Evolutionary conservation across 257 asterid genomes (phyloP), one percentile per base, ranked within the genome.

Genomic region (Penstemon eatonii): DNA sequence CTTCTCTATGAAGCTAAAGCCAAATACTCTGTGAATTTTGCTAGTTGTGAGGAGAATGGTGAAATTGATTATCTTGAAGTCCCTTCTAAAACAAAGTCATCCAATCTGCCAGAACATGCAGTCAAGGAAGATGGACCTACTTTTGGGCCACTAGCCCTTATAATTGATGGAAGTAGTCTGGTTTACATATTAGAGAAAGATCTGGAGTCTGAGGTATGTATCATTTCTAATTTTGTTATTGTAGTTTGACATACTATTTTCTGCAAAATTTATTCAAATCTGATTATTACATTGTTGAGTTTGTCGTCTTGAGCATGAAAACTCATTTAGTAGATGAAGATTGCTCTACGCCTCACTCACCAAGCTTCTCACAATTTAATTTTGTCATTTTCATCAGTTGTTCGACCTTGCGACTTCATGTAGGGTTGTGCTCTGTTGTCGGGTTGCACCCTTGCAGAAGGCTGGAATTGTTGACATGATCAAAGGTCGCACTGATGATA

Each of bases 381-480:
- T 38, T 79, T 81, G 10, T 68, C 62, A 40, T 70, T 69, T 63
- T 74, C 68, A 67, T 60, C 96, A 94, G 99, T 88, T 94, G 56
- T 94, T 86, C 80, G 86, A 89, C 81, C 92, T 94, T 69, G 97
- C 99, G 66, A 94, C 90, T 39, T 79, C 86, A 39, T 94, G 99
- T 77, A 79, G 46, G 76, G 99, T 83, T 70, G 99, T 94, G 79
- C 82, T 94, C 65, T 94, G 99, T 79, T 94, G 97, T 75, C 91
- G 97, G 75, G 97, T 91, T 77, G 97, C 97, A 65, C 97, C 99
- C 68, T 74, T 94, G 82, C 99, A 94, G 81, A 94, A 94, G 82
- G 96, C 96, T 84, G 99, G 99, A 75, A 87, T 91, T 66, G 99
- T 94, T 74, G 96, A 91, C 81, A 65, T 94, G 84, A 86, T 94